phyloP scores from a whole-genome alignment of 2,329 filamentous ascomycete species.

The Arachnomyces sp. region DNA sequence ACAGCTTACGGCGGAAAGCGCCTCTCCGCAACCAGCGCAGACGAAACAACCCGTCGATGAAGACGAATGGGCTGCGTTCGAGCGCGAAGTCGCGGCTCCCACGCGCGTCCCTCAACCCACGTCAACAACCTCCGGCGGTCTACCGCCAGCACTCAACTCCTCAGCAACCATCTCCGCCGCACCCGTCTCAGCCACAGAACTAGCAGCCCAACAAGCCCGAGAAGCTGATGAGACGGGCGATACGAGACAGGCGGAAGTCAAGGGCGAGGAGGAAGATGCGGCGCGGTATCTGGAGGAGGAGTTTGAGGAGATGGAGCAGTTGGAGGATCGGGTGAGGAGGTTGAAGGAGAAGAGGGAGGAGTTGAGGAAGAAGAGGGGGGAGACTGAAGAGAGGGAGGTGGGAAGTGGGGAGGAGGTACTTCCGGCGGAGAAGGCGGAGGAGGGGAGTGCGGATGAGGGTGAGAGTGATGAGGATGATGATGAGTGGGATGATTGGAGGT shows the following conservation, averaged over 20 bases:
- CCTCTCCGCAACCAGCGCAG: conserved; percentile 5
- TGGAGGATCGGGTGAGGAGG: conserved; percentile 62
- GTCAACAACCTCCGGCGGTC: too few species aligned
- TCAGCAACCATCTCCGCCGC: conserved; percentile 62
- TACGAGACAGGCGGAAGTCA: conserved; percentile 46
- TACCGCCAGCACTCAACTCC: conserved; percentile 21
- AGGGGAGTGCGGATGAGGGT: conserved; percentile 38
- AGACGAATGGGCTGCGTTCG: conserved; percentile 78
- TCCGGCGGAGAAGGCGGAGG: conserved; percentile 17
- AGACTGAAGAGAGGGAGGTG: conserved; percentile 21
- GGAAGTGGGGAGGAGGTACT: conserved; percentile 22
- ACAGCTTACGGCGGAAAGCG: conserved; percentile 10
- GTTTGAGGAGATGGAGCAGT: conserved; percentile 73
- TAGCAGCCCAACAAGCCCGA: conserved; percentile 48
- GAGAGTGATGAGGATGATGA: conserved; percentile 51
- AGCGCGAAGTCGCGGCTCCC: conserved; percentile 64
- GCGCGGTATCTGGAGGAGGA: conserved; percentile 65
- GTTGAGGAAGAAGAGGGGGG: conserved; percentile 43
- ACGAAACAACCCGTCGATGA: conserved; percentile 51
- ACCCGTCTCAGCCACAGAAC: conserved; percentile 57
- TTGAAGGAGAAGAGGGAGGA: conserved; percentile 66
- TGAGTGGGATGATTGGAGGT: conserved; percentile 40
- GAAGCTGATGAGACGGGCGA: conserved; percentile 35
- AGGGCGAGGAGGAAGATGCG: conserved; percentile 70
- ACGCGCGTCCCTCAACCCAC: conserved; percentile 26